Evolutionary conservation across 768 basidiomycete genomes (phyloP), one percentile per base, ranked within the genome.

Genomic region (Russula dissimulans): DNA sequence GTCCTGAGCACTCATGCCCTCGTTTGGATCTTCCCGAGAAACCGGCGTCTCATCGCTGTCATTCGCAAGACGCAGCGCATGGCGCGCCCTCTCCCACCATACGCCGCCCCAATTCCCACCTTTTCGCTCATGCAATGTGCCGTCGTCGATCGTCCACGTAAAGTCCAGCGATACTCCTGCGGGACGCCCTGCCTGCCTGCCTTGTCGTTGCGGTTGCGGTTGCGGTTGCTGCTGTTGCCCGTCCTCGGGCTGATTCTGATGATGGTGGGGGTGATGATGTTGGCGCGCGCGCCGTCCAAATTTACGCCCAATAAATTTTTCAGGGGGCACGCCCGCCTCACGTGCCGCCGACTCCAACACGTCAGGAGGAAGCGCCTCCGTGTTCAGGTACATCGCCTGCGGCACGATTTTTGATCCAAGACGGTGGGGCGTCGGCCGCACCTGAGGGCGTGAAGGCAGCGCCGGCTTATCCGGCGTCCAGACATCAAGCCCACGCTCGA

Each of bases 271-370:
- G 32, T n/a, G 26, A 11, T 5, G 22, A n/a, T 47, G 8, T 22
- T 18, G 41, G 15, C 60, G 50, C 3, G 56, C 51, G 32, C 60
- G 60, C 48, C 56, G 44, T 59, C 44, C 56, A 57, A 48, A 49
- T 34, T 60, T 63, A 45, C 65, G 62, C 44, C 65, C 57, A 17
- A 69, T 55, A 70, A 87, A 73, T 36, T 74, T 76, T 41, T 75
- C 72, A 1, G 85, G 74, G 0, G 86, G 78, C 0, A 82, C 80
- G 3, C 86, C 85, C 4, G 86, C 83, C 69, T 89, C 88, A 65
- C 83, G 74, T 4, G 86, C 83, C 3, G 86, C 82, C 18, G 76
- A 77, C 60, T 85, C 79, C 12, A 86, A 75, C 69, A 86, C 79
- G 8, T 70, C 70, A 34, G 74, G 74, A 12, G 79, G 74, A 47